Evolutionary conservation across 176 grass and related monocot species (phyloP).

Genomic region (Bromus sterilis): DNA sequence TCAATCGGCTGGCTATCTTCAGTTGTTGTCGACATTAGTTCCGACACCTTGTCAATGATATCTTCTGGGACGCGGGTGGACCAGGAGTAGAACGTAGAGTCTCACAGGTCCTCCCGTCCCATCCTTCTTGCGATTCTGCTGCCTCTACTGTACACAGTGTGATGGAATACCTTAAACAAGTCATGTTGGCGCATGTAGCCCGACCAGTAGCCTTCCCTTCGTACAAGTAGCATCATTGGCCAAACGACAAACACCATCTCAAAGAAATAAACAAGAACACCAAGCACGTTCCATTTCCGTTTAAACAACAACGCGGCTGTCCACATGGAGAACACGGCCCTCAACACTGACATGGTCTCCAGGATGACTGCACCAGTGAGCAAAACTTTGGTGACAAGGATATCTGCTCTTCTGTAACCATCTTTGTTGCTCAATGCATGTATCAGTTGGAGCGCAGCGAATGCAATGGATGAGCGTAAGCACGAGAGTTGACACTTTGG

Average conservation of each 20-base stretch:
- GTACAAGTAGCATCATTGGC: too few species aligned
- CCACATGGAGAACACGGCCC: too few species aligned
- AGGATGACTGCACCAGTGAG: background rate
- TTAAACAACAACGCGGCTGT: too few species aligned
- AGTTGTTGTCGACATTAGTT: background rate
- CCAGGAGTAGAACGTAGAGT: background rate
- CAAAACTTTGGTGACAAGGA: background rate
- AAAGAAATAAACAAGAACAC: too few species aligned
- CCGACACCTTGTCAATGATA: background rate
- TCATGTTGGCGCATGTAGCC: background rate
- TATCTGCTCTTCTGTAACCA: background rate
- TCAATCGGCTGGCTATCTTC: too few species aligned
- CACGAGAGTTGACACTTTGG: too few species aligned
- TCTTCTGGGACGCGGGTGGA: accelerated
- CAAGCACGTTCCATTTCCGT: too few species aligned
- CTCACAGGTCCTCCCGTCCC: background rate
- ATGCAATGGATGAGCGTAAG: too few species aligned
- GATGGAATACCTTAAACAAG: accelerated
- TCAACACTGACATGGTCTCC: too few species aligned
- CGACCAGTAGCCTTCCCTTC: background rate
- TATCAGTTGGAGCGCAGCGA: too few species aligned
- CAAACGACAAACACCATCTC: too few species aligned
- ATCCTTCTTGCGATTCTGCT: background rate
- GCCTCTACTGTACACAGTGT: background rate
- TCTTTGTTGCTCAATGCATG: too few species aligned